Percentiles rank a stretch among this genome's conserved stretches.
Conservation (phyloP, 331 rosid species). For the Malus hybrid region DNA sequence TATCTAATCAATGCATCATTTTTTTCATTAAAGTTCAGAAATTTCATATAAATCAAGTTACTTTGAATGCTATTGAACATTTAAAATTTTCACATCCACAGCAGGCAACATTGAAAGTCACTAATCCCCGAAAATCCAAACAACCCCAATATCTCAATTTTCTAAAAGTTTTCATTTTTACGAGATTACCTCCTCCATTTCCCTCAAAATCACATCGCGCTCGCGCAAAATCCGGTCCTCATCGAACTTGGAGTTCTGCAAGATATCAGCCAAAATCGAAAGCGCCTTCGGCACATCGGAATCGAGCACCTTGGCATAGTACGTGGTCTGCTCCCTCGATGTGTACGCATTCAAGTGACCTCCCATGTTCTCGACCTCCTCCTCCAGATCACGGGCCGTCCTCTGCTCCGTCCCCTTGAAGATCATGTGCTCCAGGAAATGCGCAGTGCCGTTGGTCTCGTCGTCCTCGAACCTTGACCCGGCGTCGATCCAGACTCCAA, state of each 20-base stretch:
- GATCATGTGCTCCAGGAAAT: constrained; percentile 87
- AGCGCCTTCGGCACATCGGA: constrained; percentile 68
- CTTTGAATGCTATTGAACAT: background rate
- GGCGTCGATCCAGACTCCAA: constrained; percentile 83
- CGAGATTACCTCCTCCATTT: constrained; percentile 84
- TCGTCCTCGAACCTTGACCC: constrained; percentile 87
- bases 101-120: background rate
- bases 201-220: constrained; percentile 86
- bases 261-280: constrained; percentile 69
- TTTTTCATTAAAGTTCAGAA: background rate
- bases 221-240: constrained; percentile 65
- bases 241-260: constrained; percentile 84
- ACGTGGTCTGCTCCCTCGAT: constrained; percentile 88
- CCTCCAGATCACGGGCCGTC: constrained; percentile 56
- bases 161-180: background rate
- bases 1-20: background rate
- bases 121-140: background rate
- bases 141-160: background rate
- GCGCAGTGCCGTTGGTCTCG: constrained; percentile 82
- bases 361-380: constrained; percentile 90
- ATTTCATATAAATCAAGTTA: background rate
- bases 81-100: background rate
- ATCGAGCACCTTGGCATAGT: constrained; percentile 75
- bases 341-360: constrained; percentile 89
- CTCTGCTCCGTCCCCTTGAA: constrained; percentile 73